Evolutionary conservation across 2,329 filamentous ascomycete genomes (phyloP).

Genomic region (Fusarium compactum): DNA sequence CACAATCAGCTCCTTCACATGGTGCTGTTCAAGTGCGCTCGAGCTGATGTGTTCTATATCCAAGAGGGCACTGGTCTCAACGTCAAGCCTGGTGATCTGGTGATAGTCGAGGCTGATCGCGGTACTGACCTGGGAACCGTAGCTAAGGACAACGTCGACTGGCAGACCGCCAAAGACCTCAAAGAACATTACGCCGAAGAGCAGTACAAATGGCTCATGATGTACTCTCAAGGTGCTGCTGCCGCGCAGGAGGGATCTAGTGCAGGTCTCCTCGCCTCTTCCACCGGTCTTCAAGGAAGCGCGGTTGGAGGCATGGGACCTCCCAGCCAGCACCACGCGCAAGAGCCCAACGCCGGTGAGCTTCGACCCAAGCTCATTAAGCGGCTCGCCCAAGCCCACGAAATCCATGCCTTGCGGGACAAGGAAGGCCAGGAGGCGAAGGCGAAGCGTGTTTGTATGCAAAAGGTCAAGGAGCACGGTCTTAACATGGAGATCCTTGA

Average conservation of each 20-base stretch:
- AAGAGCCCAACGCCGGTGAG: slow-evolving; percentile 78
- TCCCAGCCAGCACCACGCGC: slow-evolving; percentile 77
- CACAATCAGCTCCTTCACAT: slow-evolving; percentile 83
- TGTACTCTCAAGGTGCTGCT: slow-evolving; percentile 88
- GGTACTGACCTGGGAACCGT: slow-evolving; percentile 96
- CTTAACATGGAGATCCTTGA: slow-evolving; percentile 99
- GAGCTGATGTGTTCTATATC: slow-evolving; percentile 96
- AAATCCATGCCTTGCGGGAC: slow-evolving; percentile 88
- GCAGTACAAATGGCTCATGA: slow-evolving; percentile 98
- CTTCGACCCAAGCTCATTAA: slow-evolving; percentile 98
- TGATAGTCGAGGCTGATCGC: slow-evolving; percentile 97
- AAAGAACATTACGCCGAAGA: slow-evolving; percentile 95
- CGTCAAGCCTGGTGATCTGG: slow-evolving; percentile 90
- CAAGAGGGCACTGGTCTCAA: slow-evolving; percentile 94
- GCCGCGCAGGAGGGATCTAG: slow-evolving; percentile 70
- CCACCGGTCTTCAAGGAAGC: slow-evolving; percentile 74
- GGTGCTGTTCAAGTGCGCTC: slow-evolving; percentile 95
- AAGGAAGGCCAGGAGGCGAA: slow-evolving; percentile 99
- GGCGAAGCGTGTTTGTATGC: slow-evolving; percentile 94
- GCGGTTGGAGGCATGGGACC: slow-evolving; percentile 84
- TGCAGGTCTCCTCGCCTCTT: slow-evolving; percentile 72
- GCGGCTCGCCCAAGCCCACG: slow-evolving; percentile 89
- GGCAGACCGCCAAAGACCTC: slow-evolving; percentile 86
- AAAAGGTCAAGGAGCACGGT: slow-evolving; percentile 94
- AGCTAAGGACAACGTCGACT: slow-evolving; percentile 86